These are phyloP conservation scores for Kazachstania psychrophila DNA, from an alignment of 805 yeast species.

Conservation along the genomic window DNA sequence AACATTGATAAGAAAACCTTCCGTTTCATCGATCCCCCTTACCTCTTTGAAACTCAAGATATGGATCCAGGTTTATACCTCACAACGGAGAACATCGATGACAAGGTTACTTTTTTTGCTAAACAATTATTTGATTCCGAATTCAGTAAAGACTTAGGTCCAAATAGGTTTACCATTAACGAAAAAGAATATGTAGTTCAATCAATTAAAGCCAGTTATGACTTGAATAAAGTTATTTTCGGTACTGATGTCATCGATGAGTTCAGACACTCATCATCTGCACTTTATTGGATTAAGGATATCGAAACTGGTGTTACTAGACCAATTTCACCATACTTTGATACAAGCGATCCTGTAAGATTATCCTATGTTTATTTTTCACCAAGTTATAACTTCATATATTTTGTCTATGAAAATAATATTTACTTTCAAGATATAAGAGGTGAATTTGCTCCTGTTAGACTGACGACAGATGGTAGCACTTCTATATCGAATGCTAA, in stretches of 20 bases:
- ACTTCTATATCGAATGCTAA: slow-evolving; percentile 50
- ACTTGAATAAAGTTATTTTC: slow-evolving; percentile 44
- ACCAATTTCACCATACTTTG: slow-evolving; percentile 22
- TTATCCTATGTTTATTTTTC: slow-evolving; percentile 49
- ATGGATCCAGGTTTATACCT: slow-evolving; percentile 40
- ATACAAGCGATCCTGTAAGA: slow-evolving; percentile 12
- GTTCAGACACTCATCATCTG: slow-evolving; percentile 64
- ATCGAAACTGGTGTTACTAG: slow-evolving; percentile 30
- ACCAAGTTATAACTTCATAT: slow-evolving; percentile 45
- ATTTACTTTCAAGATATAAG: slow-evolving; percentile 39
- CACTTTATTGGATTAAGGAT: slow-evolving; percentile 55
- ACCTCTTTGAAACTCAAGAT: slow-evolving; percentile 13
- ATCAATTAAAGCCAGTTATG: slow-evolving; percentile 36
- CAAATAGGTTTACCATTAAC: slow-evolving; percentile 33
- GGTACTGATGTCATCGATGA: slow-evolving; percentile 40
- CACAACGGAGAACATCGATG: slow-evolving; percentile 11
- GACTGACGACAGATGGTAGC: slow-evolving; percentile 41
- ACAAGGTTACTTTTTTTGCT: slow-evolving; percentile 15
- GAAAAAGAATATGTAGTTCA: slow-evolving; percentile 35
- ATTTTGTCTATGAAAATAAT: slow-evolving; percentile 49
- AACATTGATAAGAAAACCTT: slow-evolving; percentile 15
- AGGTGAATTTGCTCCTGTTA: slow-evolving; percentile 5
- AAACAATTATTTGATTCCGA: slow-evolving; percentile 27
- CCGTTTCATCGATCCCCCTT: slow-evolving; percentile 22
- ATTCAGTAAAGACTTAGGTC: slow-evolving; percentile 18